Conservation (phyloP, 768 basidiomycete species). For the Glaciozyma martinii region DNA sequence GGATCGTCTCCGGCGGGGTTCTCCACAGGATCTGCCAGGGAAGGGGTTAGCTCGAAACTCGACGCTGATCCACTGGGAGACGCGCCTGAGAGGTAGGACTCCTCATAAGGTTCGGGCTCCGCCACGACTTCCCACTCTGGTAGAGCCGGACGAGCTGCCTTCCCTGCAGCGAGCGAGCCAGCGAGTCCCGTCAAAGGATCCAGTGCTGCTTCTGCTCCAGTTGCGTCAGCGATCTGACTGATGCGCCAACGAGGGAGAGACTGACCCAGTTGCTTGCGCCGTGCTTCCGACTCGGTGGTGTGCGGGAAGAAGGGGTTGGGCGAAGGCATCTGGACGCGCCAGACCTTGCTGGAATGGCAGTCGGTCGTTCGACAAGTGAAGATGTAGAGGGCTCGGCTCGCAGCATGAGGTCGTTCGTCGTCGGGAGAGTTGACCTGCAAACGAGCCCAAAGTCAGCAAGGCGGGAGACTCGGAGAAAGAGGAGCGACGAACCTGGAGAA, state of each 20-base stretch:
- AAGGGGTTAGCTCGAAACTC: no score
- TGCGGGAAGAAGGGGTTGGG: slow-evolving; percentile 30
- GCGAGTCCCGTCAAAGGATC: neutral
- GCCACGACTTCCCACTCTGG: slow-evolving; percentile 21
- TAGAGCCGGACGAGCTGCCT: neutral
- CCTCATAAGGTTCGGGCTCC: slow-evolving; percentile 28
- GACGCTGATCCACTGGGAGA: neutral
- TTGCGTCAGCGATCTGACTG: neutral
- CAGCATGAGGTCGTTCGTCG: slow-evolving; percentile 28
- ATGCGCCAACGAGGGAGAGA: neutral
- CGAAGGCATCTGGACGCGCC: slow-evolving; percentile 21
- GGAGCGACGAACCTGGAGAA: slow-evolving; percentile 22
- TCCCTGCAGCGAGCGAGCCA: neutral
- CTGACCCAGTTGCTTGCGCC: slow-evolving; percentile 12
- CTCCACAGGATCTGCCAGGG: neutral
- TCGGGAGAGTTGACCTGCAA: slow-evolving; percentile 29
- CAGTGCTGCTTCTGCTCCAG: neutral
- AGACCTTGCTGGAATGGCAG: slow-evolving; percentile 18
- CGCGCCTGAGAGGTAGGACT: slow-evolving; percentile 23
- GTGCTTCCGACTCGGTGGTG: slow-evolving; percentile 7
- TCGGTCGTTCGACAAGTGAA: slow-evolving; percentile 19
- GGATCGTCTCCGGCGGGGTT: slow-evolving; percentile 11
- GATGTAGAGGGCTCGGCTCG: slow-evolving; percentile 31
- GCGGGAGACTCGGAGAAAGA: neutral
- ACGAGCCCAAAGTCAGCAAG: no score